Percentiles rank a stretch among this genome's conserved stretches.
Conservation (phyloP, 306 rosid species). For the Gillenia trifoliata region DNA sequence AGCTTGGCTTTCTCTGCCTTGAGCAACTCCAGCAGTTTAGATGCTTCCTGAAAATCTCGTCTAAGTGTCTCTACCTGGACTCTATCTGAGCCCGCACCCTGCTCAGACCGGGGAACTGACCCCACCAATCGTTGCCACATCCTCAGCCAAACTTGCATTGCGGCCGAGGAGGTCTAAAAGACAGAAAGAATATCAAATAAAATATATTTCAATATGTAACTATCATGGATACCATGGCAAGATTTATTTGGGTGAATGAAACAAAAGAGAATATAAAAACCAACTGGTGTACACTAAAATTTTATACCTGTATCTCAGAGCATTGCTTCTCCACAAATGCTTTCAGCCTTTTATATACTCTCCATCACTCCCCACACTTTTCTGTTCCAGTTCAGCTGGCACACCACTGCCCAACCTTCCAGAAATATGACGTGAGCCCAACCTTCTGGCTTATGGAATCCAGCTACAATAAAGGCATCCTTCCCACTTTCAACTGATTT, state of each 20-base stretch:
- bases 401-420: conserved; percentile 80
- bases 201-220: neutral
- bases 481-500: conserved; percentile 60
- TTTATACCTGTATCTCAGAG: conserved; percentile 86
- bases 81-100: conserved; percentile 61
- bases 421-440: conserved; percentile 77
- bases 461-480: conserved; percentile 72
- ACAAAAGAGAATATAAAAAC: too few relatives aligned
- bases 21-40: conserved; percentile 61
- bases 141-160: conserved; percentile 84
- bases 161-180: conserved; percentile 68
- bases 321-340: conserved; percentile 83
- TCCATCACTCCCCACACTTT: conserved; percentile 64
- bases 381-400: conserved; percentile 93
- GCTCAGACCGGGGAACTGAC: conserved; percentile 44
- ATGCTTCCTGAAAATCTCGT: conserved; percentile 76
- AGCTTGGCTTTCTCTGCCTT: conserved; percentile 67
- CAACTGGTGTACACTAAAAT: neutral
- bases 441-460: too few relatives aligned
- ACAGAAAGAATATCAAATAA: conserved; percentile 17
- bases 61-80: conserved; percentile 69
- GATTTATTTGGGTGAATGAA: too few relatives aligned
- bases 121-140: conserved; percentile 57
- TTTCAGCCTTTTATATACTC: conserved; percentile 82
- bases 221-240: neutral